Conservation (phyloP, 78 protist genomes). For the Planoprotostelium fungivorum region DNA sequence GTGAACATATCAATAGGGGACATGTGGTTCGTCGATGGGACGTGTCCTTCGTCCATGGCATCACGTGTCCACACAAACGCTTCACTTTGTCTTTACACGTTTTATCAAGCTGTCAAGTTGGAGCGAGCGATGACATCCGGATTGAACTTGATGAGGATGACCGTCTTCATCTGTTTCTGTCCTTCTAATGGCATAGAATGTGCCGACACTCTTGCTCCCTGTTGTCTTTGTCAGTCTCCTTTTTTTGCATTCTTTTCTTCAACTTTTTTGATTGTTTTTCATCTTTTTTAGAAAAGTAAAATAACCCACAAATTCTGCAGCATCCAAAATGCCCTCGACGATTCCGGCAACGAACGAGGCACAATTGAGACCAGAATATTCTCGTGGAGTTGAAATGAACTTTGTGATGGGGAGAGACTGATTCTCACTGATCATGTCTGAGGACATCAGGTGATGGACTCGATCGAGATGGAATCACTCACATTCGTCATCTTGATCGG, state of each 20-base stretch:
- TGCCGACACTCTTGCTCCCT: constrained; percentile 76
- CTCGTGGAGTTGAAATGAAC: constrained; percentile 69
- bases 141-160: constrained; percentile 71
- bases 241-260: constrained; percentile 5
- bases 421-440: constrained; percentile 32
- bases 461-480: not conserved
- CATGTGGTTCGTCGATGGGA: no score
- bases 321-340: constrained; percentile 70
- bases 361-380: constrained; percentile 64
- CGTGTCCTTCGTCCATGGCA: no score
- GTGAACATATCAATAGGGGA: no score
- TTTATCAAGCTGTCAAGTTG: not conserved
- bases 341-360: constrained; percentile 82
- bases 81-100: no score
- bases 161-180: constrained; percentile 43
- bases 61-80: no score
- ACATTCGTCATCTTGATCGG: constrained; percentile 73
- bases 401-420: constrained; percentile 20
- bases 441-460: not conserved
- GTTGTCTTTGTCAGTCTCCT: not conserved
- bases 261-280: not conserved
- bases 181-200: constrained; percentile 65
- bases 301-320: constrained; percentile 63
- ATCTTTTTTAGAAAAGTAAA: not conserved
- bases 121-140: constrained; percentile 32